These are phyloP conservation scores for Tricholoma saponaceum DNA, from an alignment of 768 basidiomycete genomes.

Conservation along the genomic window DNA sequence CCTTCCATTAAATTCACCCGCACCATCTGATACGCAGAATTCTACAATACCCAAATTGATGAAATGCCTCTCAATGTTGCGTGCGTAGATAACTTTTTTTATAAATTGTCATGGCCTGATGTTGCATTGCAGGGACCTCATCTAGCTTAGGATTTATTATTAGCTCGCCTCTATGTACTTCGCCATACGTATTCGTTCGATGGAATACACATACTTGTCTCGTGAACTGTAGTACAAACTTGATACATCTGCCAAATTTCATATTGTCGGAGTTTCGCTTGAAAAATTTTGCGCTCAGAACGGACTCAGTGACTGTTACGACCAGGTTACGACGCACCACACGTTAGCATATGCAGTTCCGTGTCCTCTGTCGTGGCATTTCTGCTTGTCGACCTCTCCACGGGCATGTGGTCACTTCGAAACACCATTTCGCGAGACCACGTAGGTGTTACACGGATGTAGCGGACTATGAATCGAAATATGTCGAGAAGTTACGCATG, in stretches of 20 bases:
- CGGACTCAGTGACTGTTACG: no score
- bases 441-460: constrained; percentile 6
- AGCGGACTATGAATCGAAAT: constrained; percentile 42
- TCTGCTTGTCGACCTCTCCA: constrained; percentile 1
- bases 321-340: no score
- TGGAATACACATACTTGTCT: background rate
- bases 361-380: background rate
- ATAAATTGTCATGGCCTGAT: background rate
- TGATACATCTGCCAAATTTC: background rate
- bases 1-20: constrained; percentile 9
- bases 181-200: background rate
- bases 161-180: constrained; percentile 5
- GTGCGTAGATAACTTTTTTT: constrained; percentile 40
- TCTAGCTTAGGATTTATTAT: constrained; percentile 37
- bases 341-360: background rate
- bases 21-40: constrained; percentile 42
- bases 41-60: constrained; percentile 96
- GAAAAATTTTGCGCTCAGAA: no score
- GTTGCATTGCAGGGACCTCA: constrained; percentile 59
- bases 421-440: background rate
- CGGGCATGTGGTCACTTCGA: background rate
- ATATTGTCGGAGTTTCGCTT: no score
- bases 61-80: constrained; percentile 98
- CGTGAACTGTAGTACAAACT: no score
- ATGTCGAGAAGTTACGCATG: constrained; percentile 64